phyloP scores from a whole-genome alignment of 495 filamentous ascomycete genomes.

The Aspergillus coremiiformis region DNA sequence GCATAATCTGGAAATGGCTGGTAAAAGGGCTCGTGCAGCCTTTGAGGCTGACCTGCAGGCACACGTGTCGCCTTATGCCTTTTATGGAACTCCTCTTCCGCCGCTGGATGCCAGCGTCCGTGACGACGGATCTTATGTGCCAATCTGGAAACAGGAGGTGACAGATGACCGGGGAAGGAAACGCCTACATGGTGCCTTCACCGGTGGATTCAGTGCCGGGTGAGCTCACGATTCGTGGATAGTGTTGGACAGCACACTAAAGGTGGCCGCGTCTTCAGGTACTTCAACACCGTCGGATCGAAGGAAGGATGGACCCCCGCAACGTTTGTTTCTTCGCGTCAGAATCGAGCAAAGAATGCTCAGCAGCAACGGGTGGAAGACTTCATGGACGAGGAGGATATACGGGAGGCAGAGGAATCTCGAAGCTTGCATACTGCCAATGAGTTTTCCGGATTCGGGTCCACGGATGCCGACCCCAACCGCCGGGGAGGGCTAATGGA shows the following conservation, averaged over 20 bases:
- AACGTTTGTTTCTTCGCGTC: conserved; percentile 83
- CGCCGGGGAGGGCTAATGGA: conserved; percentile 60
- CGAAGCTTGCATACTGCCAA: conserved; percentile 61
- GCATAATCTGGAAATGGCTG: conserved; percentile 45
- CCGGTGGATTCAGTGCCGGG: conserved; percentile 94
- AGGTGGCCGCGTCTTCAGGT: conserved; percentile 44
- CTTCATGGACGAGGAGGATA: conserved; percentile 97
- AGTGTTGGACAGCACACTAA: conserved; percentile 25
- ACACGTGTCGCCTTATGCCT: conserved; percentile 68
- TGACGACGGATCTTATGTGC: conserved; percentile 91
- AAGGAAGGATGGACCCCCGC: conserved; percentile 97
- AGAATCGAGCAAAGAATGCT: conserved; percentile 65
- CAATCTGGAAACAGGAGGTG: conserved; percentile 96
- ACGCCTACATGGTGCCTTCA: conserved; percentile 92
- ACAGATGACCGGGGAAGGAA: conserved; percentile 88
- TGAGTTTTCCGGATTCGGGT: conserved; percentile 70
- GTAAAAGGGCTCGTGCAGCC: conserved; percentile 69
- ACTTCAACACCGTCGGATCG: conserved; percentile 96
- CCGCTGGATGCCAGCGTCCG: conserved; percentile 67
- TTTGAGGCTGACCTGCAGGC: conserved; percentile 71
- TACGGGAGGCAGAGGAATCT: conserved; percentile 77
- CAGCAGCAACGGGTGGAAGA: conserved; percentile 70
- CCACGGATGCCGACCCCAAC: conserved; percentile 49
- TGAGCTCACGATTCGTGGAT: conserved; percentile 38
- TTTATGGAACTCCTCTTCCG: conserved; percentile 83